Percentiles rank a stretch among this genome's conserved stretches.
Conservation (phyloP, 495 filamentous ascomycete genomes). For the Aspergillus cavernicola region DNA sequence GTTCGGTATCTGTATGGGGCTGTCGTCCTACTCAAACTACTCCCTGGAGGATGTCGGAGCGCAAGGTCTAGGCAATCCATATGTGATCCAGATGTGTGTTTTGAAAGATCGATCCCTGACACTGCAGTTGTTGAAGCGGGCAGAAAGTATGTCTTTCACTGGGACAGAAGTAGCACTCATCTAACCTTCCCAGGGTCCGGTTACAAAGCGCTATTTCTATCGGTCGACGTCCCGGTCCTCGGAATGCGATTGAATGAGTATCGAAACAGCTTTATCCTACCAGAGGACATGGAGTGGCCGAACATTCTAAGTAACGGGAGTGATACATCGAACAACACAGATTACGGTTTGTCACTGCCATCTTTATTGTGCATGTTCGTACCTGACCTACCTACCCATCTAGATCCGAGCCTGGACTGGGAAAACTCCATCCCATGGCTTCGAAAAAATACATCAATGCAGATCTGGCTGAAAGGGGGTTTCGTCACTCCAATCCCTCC, state of each 20-base stretch:
- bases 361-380: background rate
- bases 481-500: background rate
- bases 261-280: slow-evolving; percentile 41
- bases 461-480: slow-evolving; percentile 86
- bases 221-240: slow-evolving; percentile 87
- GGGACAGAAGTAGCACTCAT: background rate
- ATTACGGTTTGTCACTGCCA: slow-evolving; percentile 24
- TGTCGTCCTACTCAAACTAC: slow-evolving; percentile 52
- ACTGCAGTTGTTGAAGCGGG: slow-evolving; percentile 77
- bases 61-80: slow-evolving; percentile 38
- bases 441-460: slow-evolving; percentile 77
- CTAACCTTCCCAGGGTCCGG: slow-evolving; percentile 50
- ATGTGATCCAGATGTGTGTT: slow-evolving; percentile 80
- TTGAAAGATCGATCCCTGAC: slow-evolving; percentile 87
- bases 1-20: slow-evolving; percentile 60
- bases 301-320: slow-evolving; percentile 30
- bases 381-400: background rate
- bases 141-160: slow-evolving; percentile 51
- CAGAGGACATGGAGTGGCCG: slow-evolving; percentile 31
- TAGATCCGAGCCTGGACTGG: slow-evolving; percentile 79
- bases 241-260: slow-evolving; percentile 52
- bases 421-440: slow-evolving; percentile 83
- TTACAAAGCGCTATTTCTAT: slow-evolving; percentile 90
- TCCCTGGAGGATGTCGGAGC: slow-evolving; percentile 49
- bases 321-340: slow-evolving; percentile 27